phyloP scores from a whole-genome alignment of 148 eudicot species.

The Agrostemma githago region DNA sequence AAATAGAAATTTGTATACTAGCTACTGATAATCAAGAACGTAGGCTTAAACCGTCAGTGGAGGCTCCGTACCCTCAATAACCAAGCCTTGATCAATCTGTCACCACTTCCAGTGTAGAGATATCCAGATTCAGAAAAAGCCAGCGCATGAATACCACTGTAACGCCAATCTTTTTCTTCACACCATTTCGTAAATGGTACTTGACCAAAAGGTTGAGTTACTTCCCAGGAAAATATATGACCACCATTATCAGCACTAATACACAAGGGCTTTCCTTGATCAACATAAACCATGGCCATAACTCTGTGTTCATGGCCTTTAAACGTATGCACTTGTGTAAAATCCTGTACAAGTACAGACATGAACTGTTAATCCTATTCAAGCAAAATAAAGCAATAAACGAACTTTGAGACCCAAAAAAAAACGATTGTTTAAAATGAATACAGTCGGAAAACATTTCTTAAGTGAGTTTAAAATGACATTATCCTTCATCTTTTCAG shows the following conservation, averaged over 20 bases:
- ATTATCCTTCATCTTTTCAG: neutral
- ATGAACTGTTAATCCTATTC: too few species aligned
- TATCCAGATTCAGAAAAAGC: conserved; percentile 62
- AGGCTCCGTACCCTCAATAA: conserved; percentile 46
- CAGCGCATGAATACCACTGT: conserved; percentile 85
- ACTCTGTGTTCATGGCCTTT: conserved; percentile 79
- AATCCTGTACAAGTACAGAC: too few species aligned
- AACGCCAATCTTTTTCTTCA: conserved; percentile 91
- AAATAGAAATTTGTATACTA: neutral
- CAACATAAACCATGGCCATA: conserved; percentile 60
- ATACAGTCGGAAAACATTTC: too few species aligned
- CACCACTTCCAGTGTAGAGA: conserved; percentile 89
- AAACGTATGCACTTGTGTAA: conserved; percentile 66
- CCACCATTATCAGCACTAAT: conserved; percentile 91
- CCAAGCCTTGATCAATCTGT: conserved; percentile 86
- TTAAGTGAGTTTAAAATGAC: too few species aligned
- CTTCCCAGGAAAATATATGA: conserved; percentile 66
- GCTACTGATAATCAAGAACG: conserved; percentile 4
- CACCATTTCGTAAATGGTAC: conserved; percentile 57
- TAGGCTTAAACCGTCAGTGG: neutral
- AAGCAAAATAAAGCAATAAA: neutral
- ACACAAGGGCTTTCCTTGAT: conserved; percentile 66
- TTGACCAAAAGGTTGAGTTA: conserved; percentile 45
- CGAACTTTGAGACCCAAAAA: conserved; percentile 7
- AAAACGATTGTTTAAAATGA: neutral